These are phyloP conservation scores for Dactylellina cionopaga DNA, from an alignment of 2,329 filamentous ascomycete species.

Conservation along the genomic window DNA sequence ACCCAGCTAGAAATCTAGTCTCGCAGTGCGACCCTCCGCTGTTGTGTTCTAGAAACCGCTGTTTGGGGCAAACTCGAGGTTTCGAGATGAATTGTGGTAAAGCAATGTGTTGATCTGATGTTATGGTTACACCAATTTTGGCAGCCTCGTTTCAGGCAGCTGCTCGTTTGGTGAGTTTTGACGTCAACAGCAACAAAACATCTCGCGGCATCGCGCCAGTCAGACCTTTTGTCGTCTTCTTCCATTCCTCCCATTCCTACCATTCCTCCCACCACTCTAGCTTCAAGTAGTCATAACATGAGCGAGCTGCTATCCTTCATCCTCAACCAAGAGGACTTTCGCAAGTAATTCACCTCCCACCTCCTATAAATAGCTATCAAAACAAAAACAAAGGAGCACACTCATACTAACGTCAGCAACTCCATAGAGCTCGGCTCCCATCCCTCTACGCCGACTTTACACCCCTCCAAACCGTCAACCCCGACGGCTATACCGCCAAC, in stretches of 20 bases:
- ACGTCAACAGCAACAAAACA: slow-evolving; percentile 8
- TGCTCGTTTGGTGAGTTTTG: slow-evolving; percentile 18
- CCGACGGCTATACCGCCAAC: slow-evolving; percentile 85
- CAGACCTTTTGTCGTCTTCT: no score
- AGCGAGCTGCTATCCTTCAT: slow-evolving; percentile 59
- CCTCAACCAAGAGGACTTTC: slow-evolving; percentile 60
- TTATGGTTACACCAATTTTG: background rate
- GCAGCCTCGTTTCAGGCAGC: background rate
- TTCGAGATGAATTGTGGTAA: no score
- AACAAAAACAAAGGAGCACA: background rate
- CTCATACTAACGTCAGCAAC: slow-evolving; percentile 1
- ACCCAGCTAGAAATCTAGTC: no score
- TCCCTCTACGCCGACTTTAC: slow-evolving; percentile 90
- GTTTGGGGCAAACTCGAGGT: no score
- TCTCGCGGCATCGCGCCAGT: slow-evolving; percentile 8
- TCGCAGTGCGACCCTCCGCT: no score
- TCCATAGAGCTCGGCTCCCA: slow-evolving; percentile 75
- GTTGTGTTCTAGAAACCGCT: no score
- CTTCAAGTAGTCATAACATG: slow-evolving; percentile 32
- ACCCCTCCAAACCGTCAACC: slow-evolving; percentile 77
- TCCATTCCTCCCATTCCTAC: background rate
- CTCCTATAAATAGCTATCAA: background rate
- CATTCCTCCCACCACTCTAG: background rate
- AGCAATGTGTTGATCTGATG: no score
- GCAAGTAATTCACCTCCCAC: slow-evolving; percentile 60